These are phyloP conservation scores for Nothophytophthora sp. DNA, from an alignment of 352 stramenopile genomes.

Conservation along the genomic window DNA sequence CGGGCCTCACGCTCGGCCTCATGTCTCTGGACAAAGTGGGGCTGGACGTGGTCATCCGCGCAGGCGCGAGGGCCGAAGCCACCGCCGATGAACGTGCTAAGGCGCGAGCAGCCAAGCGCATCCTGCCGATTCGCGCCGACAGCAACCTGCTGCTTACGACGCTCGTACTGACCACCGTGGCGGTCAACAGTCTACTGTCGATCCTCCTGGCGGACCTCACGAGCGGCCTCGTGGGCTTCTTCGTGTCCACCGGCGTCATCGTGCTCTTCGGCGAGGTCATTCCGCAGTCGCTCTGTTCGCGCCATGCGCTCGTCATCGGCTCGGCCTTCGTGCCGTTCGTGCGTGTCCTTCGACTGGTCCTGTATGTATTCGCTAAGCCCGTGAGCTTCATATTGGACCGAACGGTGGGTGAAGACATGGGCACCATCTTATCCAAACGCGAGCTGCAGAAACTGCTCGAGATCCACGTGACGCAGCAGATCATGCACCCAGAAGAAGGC, in stretches of 20 bases:
- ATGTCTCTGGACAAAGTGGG: slow-evolving; percentile 97
- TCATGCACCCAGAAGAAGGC: slow-evolving; percentile 93
- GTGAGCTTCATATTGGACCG: slow-evolving; percentile 92
- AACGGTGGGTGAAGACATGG: slow-evolving; percentile 92
- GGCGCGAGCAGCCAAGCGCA: slow-evolving; percentile 58
- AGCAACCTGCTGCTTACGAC: slow-evolving; percentile 98
- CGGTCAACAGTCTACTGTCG: slow-evolving; percentile 96
- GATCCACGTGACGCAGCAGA: slow-evolving; percentile 94
- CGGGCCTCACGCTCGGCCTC: slow-evolving; percentile 96
- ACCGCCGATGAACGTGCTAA: slow-evolving; percentile 64
- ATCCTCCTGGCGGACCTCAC: slow-evolving; percentile 96
- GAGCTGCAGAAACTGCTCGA: slow-evolving; percentile 97
- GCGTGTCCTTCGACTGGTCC: slow-evolving; percentile 90
- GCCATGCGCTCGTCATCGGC: slow-evolving; percentile 89
- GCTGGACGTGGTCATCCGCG: slow-evolving; percentile 95
- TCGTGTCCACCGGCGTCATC: slow-evolving; percentile 95
- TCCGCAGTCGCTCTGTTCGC: slow-evolving; percentile 91
- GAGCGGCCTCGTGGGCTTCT: slow-evolving; percentile 89
- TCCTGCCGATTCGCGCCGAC: slow-evolving; percentile 88
- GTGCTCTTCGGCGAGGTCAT: slow-evolving; percentile 96
- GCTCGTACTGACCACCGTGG: slow-evolving; percentile 97
- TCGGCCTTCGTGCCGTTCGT: slow-evolving; percentile 89
- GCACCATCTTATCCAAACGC: slow-evolving; percentile 93
- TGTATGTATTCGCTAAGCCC: slow-evolving; percentile 93
- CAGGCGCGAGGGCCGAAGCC: slow-evolving; percentile 79